Evolutionary conservation across 78 protist species (phyloP).

Genomic region (Abeoforma whisleri): DNA sequence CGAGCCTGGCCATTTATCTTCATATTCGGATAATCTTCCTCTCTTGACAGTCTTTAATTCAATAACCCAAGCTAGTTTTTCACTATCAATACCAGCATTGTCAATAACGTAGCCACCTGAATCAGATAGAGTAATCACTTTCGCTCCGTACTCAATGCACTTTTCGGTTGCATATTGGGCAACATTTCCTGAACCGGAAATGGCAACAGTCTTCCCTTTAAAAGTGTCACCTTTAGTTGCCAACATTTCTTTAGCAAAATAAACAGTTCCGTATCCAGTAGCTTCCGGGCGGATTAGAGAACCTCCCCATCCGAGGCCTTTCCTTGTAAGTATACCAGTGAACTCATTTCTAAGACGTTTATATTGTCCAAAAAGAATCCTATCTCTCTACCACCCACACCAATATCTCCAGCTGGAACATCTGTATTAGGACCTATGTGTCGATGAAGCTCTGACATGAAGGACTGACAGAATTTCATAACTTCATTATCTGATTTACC

Average conservation of each 20-base stretch:
- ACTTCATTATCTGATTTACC: constrained; percentile 59
- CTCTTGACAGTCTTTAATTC: no score
- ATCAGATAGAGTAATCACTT: constrained; percentile 50
- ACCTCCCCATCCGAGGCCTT: constrained; percentile 56
- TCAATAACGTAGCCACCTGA: background rate
- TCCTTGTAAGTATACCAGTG: constrained; percentile 59
- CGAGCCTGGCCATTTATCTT: background rate
- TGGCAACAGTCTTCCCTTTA: constrained; percentile 30
- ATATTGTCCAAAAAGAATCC: constrained; percentile 65
- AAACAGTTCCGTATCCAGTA: constrained; percentile 69
- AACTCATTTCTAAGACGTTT: constrained; percentile 14
- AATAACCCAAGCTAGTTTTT: background rate
- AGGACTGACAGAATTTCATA: constrained; percentile 58
- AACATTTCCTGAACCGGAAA: constrained; percentile 69
- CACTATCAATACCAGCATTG: background rate
- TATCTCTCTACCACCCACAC: constrained; percentile 67
- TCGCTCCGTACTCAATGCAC: constrained; percentile 48
- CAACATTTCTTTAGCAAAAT: constrained; percentile 41
- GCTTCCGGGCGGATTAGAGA: constrained; percentile 71
- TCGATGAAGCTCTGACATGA: constrained; percentile 62
- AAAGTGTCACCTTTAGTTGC: background rate
- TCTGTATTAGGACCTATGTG: constrained; percentile 63
- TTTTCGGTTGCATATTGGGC: constrained; percentile 48
- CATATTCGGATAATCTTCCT: no score
- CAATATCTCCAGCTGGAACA: constrained; percentile 76